Base-by-base conservation (phyloP, 305 asterid genomes). In the Coffea humblotiana region DNA sequence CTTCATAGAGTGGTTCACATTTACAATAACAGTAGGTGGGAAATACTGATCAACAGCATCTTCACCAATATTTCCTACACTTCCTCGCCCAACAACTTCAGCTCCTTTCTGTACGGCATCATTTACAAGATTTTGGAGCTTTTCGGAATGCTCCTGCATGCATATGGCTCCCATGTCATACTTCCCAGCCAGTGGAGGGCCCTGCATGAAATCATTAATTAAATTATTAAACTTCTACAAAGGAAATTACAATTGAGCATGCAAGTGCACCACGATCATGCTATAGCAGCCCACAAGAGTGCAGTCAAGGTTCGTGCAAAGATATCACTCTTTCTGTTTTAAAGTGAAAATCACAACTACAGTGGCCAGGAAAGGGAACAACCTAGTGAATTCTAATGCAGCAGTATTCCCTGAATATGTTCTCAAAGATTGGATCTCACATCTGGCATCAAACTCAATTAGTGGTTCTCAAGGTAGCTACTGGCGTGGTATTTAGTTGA, bases 141-240 rank as follows among this genome's bases (percentile, higher is more conserved):
- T 95, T 85, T 95, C 98, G 19, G 99, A 90, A 87, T 95, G 99
- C 88, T 95, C 99, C 89, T 91, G 95, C 98, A 95, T 94, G 90
- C 99, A 95, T 85, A 94, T 92, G 82, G 99, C 98, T 83, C 98
- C 99, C 97, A 92, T 95, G 84, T 95, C 99, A 79, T 93, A 92
- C 86, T 92, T 95, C 60, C 96, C 99, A 66, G 85, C 84, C 75
- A 91, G 89, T 74, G 99, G 97, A 81, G 99, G 99, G 40, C 99
- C 99, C 99, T 95, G 87, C 83, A 84, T 47, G 79, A 63, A 69
- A 79, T 66, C 54, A 79, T 71, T 81, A 58, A 63, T 78, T 25
- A 47, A 56, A 75, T 21, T 58, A 47, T 18, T 25, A 32, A 0
- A 15, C 19, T 29, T 19, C 13, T 48, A 58, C 9, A 25, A 14